phyloP scores from a whole-genome alignment of 1,284 basidiomycete genomes.

The Agroathelia rolfsii region DNA sequence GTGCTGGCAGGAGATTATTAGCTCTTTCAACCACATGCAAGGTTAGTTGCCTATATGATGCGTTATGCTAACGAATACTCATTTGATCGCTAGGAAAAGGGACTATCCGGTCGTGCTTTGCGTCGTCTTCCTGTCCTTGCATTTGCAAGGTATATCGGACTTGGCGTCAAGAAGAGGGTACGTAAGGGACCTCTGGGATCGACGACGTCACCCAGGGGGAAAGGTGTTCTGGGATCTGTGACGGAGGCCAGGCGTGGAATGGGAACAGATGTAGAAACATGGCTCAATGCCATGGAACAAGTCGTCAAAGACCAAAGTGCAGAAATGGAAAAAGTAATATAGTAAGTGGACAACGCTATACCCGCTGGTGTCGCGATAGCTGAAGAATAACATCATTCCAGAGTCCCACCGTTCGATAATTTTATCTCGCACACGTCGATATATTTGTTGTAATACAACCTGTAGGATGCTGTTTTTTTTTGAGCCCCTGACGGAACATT shows the following conservation, averaged over 20 bases:
- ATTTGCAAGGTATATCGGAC: constrained; percentile 71
- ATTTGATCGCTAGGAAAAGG: constrained; percentile 35
- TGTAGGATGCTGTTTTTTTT: too few relatives aligned
- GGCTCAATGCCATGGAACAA: constrained; percentile 72
- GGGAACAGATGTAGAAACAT: constrained; percentile 43
- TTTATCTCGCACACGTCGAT: too few relatives aligned
- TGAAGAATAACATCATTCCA: too few relatives aligned
- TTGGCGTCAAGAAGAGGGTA: constrained; percentile 22
- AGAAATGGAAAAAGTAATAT: constrained; percentile 44
- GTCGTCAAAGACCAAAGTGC: constrained; percentile 50
- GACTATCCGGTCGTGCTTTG: constrained; percentile 86
- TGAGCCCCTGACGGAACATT: too few relatives aligned
- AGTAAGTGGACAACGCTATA: too few relatives aligned
- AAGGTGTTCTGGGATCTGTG: constrained; percentile 5
- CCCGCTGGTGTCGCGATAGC: too few relatives aligned
- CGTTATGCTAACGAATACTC: constrained; percentile 1
- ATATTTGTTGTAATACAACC: too few relatives aligned
- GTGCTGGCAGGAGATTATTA: constrained; percentile 50
- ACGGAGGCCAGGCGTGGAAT: constrained; percentile 9
- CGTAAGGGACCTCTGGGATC: not conserved
- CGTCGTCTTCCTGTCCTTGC: constrained; percentile 88
- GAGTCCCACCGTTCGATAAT: too few relatives aligned
- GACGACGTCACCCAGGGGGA: constrained; percentile 8
- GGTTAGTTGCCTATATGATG: constrained; percentile 34
- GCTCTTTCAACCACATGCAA: constrained; percentile 63